Conservation (phyloP, 805 yeast genomes). For the Monosporozyma aerobia region DNA sequence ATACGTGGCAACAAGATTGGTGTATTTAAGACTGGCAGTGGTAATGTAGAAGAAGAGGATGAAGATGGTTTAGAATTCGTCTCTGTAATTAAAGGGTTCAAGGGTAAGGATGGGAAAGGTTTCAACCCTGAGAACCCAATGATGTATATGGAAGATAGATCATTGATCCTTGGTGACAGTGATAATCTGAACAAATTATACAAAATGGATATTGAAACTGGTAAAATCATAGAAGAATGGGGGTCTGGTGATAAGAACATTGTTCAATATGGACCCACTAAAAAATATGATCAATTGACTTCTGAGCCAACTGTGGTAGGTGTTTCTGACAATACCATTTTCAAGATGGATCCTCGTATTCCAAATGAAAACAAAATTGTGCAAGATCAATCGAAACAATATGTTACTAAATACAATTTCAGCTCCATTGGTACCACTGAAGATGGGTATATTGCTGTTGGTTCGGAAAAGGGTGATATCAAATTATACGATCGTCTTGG, state of each 20-base stretch:
- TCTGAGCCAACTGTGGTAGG: slow-evolving; percentile 70
- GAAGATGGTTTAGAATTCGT: slow-evolving; percentile 43
- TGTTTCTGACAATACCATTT: slow-evolving; percentile 52
- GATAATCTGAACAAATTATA: slow-evolving; percentile 39
- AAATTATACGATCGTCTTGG: slow-evolving; percentile 68
- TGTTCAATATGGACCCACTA: slow-evolving; percentile 56
- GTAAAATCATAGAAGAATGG: slow-evolving; percentile 86
- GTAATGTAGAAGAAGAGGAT: slow-evolving; percentile 30
- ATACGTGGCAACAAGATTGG: slow-evolving; percentile 74
- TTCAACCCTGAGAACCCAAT: slow-evolving; percentile 56
- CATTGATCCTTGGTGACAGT: slow-evolving; percentile 56
- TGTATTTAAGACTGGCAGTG: slow-evolving; percentile 52
- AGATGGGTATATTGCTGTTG: slow-evolving; percentile 66
- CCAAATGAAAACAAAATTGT: slow-evolving; percentile 47
- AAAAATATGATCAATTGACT: slow-evolving; percentile 65
- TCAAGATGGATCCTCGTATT: slow-evolving; percentile 74
- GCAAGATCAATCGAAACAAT: slow-evolving; percentile 42
- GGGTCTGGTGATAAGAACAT: slow-evolving; percentile 42
- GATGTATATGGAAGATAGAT: slow-evolving; percentile 68
- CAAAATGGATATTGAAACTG: slow-evolving; percentile 72
- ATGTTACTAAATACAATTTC: slow-evolving; percentile 48
- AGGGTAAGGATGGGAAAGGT: slow-evolving; percentile 40
- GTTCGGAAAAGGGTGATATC: slow-evolving; percentile 66
- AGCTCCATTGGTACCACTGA: slow-evolving; percentile 62
- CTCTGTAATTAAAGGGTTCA: slow-evolving; percentile 57